Conservation (phyloP, 495 filamentous ascomycete genomes). For the Letharia lupina region DNA sequence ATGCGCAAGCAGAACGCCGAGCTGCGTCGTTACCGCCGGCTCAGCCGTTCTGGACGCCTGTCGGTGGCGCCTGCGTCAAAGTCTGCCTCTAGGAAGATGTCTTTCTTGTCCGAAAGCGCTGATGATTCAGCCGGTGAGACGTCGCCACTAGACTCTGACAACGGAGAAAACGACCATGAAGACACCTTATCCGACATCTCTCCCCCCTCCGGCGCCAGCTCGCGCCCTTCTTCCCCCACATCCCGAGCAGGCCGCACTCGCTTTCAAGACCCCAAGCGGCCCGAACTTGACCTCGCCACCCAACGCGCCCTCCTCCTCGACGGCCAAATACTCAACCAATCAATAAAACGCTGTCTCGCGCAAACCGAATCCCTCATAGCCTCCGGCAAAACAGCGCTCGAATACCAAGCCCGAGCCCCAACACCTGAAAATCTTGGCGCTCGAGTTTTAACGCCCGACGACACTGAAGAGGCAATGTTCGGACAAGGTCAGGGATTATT, state of each 20-base stretch:
- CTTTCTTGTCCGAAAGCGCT: conserved; percentile 32
- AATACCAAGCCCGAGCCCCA: conserved; percentile 63
- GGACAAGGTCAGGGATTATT: conserved; percentile 19
- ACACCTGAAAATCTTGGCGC: conserved; percentile 72
- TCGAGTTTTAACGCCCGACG: conserved; percentile 62
- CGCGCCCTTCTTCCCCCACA: conserved; percentile 30
- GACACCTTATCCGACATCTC: conserved; percentile 30
- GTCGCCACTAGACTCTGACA: conserved; percentile 31
- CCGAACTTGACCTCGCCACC: conserved; percentile 74
- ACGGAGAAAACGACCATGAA: conserved; percentile 37
- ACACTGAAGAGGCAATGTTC: conserved; percentile 42
- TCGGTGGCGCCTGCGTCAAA: conserved; percentile 44
- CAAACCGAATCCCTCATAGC: conserved; percentile 85
- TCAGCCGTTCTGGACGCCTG: conserved; percentile 68
- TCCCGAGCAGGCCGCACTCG: conserved; percentile 38
- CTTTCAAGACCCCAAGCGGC: conserved; percentile 60
- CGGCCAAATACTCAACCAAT: conserved; percentile 89
- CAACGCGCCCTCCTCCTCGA: conserved; percentile 83
- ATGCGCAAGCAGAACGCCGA: conserved; percentile 87
- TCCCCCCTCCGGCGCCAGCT: conserved; percentile 23
- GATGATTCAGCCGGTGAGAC: conserved; percentile 26
- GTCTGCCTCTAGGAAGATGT: conserved; percentile 34
- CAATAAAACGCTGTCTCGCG: conserved; percentile 73
- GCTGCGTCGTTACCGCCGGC: conserved; percentile 69
- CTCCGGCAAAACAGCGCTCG: conserved; percentile 78